A percentile compares a stretch with the other conserved stretches of the same genome.
Evolutionary conservation across 2,329 filamentous ascomycete genomes (phyloP).

Genomic region (Xylaria arbuscula): DNA sequence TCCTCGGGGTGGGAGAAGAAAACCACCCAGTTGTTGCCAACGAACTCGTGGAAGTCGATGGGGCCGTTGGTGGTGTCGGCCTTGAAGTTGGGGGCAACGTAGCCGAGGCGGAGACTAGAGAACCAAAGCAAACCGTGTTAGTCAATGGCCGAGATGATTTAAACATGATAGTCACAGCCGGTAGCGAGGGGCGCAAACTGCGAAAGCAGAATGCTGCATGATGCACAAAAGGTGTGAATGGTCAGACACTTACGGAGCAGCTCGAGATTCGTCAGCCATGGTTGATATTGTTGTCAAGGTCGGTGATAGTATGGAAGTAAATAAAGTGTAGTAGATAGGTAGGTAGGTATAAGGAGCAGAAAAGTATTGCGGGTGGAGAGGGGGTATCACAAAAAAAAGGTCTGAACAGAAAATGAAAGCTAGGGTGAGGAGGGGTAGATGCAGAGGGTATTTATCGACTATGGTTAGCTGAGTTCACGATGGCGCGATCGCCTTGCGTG

Average conservation of each 20-base stretch:
- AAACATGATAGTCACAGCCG: too few species aligned
- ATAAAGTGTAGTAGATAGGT: neutral
- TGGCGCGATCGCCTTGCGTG: slow-evolving; percentile 37
- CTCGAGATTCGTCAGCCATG: slow-evolving; percentile 47
- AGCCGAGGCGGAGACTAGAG: slow-evolving; percentile 71
- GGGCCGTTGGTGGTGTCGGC: slow-evolving; percentile 81
- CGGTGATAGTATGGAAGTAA: neutral
- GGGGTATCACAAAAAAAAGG: neutral
- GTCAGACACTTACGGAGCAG: slow-evolving; percentile 46
- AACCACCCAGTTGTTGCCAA: slow-evolving; percentile 82
- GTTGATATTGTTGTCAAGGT: slow-evolving; percentile 27
- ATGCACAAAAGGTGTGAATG: neutral
- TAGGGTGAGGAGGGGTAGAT: slow-evolving; percentile 32
- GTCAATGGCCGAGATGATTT: neutral
- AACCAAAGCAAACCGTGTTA: slow-evolving; percentile 13
- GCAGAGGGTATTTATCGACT: slow-evolving; percentile 30
- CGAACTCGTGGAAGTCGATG: slow-evolving; percentile 85
- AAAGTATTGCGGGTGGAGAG: neutral
- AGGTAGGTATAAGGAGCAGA: neutral
- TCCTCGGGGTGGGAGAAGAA: slow-evolving; percentile 89
- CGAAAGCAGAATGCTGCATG: neutral
- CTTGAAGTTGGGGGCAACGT: slow-evolving; percentile 81
- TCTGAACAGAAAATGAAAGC: slow-evolving; percentile 11
- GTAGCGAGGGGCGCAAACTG: neutral
- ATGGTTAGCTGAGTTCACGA: slow-evolving; percentile 33